Percentiles rank a stretch among this genome's conserved stretches.
These are phyloP conservation scores for Suillus cothurnatus DNA, from an alignment of 768 basidiomycete species.

Conservation along the genomic window DNA sequence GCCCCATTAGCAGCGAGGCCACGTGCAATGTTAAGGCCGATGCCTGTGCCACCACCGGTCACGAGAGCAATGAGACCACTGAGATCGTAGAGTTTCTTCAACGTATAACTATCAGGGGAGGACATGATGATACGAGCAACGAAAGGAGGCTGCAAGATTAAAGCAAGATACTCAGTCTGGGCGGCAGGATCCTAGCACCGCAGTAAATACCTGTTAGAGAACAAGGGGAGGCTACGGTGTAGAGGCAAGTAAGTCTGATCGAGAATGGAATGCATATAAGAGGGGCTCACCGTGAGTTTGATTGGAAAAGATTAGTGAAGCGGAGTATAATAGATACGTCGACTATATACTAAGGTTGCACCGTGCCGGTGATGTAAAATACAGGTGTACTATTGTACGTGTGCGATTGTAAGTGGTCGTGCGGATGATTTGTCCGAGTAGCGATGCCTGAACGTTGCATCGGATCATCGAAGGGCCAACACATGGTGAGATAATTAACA, in stretches of 20 bases:
- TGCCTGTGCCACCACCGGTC: constrained; percentile 53
- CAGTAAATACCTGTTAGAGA: not conserved
- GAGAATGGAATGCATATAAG: not conserved
- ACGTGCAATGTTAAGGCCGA: constrained; percentile 66
- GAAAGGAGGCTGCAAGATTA: not conserved
- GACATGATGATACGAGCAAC: constrained; percentile 19
- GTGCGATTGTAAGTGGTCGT: not conserved
- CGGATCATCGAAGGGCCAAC: not conserved
- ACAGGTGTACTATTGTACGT: not conserved
- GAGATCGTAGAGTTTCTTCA: constrained; percentile 48
- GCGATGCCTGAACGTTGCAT: not conserved
- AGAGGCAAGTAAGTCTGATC: not conserved
- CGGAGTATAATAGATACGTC: not conserved
- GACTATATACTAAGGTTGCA: not conserved
- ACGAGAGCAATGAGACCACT: constrained; percentile 56
- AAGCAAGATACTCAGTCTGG: not conserved
- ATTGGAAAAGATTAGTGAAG: not conserved
- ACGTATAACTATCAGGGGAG: constrained; percentile 23
- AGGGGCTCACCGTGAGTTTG: not conserved
- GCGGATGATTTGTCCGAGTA: not conserved
- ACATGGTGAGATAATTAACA: constrained; percentile 19
- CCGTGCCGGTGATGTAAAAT: not conserved
- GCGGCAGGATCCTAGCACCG: not conserved
- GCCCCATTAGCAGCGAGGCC: constrained; percentile 80
- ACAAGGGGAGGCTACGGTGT: not conserved